Evolutionary conservation across 495 filamentous ascomycete genomes (phyloP), one percentile per base, ranked within the genome.

Genomic region (Hypoxylon lienhwacheense): DNA sequence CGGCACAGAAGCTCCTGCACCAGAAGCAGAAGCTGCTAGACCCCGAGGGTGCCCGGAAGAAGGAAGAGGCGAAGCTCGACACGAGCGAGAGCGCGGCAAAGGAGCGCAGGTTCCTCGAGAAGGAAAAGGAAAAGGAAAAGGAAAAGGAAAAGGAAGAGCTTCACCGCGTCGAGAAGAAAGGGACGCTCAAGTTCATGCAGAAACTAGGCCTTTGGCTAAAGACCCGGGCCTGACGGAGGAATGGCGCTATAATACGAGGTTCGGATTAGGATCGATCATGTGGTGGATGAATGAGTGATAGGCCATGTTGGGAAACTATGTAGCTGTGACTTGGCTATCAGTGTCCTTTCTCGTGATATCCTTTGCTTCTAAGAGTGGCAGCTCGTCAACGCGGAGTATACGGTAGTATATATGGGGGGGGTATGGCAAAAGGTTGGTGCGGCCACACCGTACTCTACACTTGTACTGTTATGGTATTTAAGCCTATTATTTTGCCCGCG

Each of bases 31-130:
- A 61, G 55, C 35, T 79, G 4, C 41, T 79, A 6, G 65, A 73
- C 37, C 74, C 74, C 1, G 74, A 79, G 40, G 72, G 73, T 42
- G 68, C 63, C 15, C 56, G 66, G 44, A 65, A 65, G 44, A 51
- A 59, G 44, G 66, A 75, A 24, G 73, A 77, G 48, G 75, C 70
- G 29, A 68, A 69, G 28, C 62, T 45, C 22, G 77, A 80, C 55
- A 77, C 69, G 41, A 80, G 76, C 47, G 52, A 76, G 70, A 80
- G 77, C 48, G 80, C 78, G 20, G 62, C 70, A 33, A 73, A 63
- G 55, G 78, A 80, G 59, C 48, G 71, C 34, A 66, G 71, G 46
- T 17, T 75, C 1, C 44, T 79, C 33, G 67, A 66, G 36, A 66
- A 66, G 31, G 55, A 74, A 53, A 66, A 51, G 31, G 58, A 67